These are phyloP conservation scores for Cladosporium phlei DNA, from an alignment of 2,329 filamentous ascomycete species.

Conservation along the genomic window DNA sequence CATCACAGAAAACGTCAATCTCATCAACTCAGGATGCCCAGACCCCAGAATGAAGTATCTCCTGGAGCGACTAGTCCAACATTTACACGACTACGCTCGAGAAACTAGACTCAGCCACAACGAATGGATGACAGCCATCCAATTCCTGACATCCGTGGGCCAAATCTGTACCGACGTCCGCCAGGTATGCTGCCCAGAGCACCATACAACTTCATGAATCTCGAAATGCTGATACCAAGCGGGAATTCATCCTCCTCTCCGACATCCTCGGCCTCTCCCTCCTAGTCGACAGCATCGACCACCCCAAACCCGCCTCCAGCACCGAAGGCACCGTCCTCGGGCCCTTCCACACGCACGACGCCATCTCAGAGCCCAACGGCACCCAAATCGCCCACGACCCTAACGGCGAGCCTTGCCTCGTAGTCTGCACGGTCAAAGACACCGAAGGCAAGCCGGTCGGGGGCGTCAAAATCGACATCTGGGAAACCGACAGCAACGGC, in stretches of 20 bases:
- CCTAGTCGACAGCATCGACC: constrained; percentile 76
- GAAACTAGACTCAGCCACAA: constrained; percentile 70
- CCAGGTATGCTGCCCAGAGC: constrained; percentile 51
- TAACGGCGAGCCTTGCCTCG: constrained; percentile 64
- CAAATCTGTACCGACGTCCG: constrained; percentile 70
- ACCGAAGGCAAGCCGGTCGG: constrained; percentile 57
- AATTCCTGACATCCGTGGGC: constrained; percentile 67
- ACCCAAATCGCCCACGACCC: constrained; percentile 63
- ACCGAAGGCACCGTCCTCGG: constrained; percentile 79
- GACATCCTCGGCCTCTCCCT: constrained; percentile 75
- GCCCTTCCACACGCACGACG: constrained; percentile 79
- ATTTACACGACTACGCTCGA: constrained; percentile 76
- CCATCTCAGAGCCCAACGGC: constrained; percentile 54
- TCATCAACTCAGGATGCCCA: constrained; percentile 66
- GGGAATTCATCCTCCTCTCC: constrained; percentile 70
- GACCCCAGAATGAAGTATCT: constrained; percentile 66
- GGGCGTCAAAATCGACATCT: constrained; percentile 71
- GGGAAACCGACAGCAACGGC: constrained; percentile 78
- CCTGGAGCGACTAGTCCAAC: constrained; percentile 66
- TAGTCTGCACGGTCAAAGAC: constrained; percentile 68
- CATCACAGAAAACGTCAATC: constrained; percentile 70
- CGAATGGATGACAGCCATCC: constrained; percentile 72
- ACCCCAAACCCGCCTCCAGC: constrained; percentile 65
- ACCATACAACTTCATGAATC: neutral
- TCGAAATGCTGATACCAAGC: neutral